Percentiles rank a stretch among this genome's conserved stretches.
These are phyloP conservation scores for Albophoma yamanashiensis DNA, from an alignment of 2,329 filamentous ascomycete genomes.

Conservation along the genomic window DNA sequence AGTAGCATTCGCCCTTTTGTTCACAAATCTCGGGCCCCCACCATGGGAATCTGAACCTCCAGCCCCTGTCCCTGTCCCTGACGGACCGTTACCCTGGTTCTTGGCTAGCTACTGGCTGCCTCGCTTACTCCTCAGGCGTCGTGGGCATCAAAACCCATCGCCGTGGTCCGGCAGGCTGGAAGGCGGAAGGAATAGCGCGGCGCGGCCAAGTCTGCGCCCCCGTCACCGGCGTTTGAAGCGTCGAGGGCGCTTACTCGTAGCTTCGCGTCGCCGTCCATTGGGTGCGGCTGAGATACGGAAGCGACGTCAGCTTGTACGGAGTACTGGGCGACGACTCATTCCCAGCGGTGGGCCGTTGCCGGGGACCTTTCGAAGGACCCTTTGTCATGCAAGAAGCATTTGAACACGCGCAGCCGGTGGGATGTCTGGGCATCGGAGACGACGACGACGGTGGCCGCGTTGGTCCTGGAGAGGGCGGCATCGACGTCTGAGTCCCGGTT, in stretches of 20 bases:
- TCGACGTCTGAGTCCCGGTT: not conserved
- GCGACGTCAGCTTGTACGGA: not conserved
- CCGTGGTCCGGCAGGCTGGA: not conserved
- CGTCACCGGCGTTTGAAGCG: not conserved
- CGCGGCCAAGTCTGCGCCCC: not conserved
- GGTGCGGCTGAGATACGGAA: not conserved
- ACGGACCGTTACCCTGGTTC: not conserved
- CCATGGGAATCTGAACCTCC: not conserved
- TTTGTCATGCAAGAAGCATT: not conserved
- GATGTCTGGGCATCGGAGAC: not conserved
- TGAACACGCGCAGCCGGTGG: not conserved
- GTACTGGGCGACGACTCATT: not conserved
- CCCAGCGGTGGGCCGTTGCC: not conserved
- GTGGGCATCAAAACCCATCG: not conserved
- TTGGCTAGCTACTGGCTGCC: not conserved
- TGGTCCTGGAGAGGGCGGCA: not conserved
- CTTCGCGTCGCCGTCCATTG: not conserved
- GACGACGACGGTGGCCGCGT: not conserved
- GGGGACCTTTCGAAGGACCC: not conserved
- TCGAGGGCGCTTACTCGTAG: not conserved
- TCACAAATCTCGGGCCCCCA: not conserved
- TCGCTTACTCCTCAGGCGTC: not conserved
- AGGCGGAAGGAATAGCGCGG: not conserved
- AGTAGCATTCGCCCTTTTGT: not conserved
- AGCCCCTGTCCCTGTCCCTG: not conserved